phyloP scores from a whole-genome alignment of 2,329 filamentous ascomycete genomes.

The Trichoderma asperellum region DNA sequence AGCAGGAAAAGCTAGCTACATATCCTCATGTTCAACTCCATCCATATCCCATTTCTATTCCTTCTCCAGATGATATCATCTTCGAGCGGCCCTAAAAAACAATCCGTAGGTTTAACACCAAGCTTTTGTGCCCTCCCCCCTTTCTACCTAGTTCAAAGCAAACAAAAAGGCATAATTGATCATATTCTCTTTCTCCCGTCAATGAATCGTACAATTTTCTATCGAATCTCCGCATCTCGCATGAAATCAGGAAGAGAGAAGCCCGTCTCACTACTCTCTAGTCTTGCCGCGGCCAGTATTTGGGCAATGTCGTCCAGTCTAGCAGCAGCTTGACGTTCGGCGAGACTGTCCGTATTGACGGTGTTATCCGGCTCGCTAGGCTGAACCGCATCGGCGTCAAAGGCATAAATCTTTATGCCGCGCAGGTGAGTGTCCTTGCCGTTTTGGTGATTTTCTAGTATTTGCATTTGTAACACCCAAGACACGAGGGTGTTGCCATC shows the following conservation, averaged over 20 bases:
- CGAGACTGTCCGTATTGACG: constrained; percentile 35
- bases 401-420: constrained; percentile 82
- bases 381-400: constrained; percentile 54
- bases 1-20: constrained; percentile 1
- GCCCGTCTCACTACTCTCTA: constrained; percentile 43
- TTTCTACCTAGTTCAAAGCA: constrained; percentile 7
- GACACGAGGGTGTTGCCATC: constrained; percentile 78
- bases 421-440: constrained; percentile 98
- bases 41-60: not conserved
- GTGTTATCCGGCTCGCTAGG: constrained; percentile 45
- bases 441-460: constrained; percentile 97
- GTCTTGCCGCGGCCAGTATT: constrained; percentile 36
- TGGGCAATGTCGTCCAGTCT: constrained; percentile 39
- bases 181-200: not conserved
- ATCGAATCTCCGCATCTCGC: constrained; percentile 49
- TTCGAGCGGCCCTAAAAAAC: not conserved
- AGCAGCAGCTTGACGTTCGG: constrained; percentile 23
- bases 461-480: constrained; percentile 86
- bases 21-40: constrained; percentile 18
- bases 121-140: not conserved
- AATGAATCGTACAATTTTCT: constrained; percentile 24
- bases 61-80: not conserved
- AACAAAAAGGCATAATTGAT: not conserved
- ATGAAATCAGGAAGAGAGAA: constrained; percentile 48
- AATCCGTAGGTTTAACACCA: constrained; percentile 1